These are phyloP conservation scores for Arachnomyces sp. DNA, from an alignment of 2,329 filamentous ascomycete genomes.

Conservation along the genomic window DNA sequence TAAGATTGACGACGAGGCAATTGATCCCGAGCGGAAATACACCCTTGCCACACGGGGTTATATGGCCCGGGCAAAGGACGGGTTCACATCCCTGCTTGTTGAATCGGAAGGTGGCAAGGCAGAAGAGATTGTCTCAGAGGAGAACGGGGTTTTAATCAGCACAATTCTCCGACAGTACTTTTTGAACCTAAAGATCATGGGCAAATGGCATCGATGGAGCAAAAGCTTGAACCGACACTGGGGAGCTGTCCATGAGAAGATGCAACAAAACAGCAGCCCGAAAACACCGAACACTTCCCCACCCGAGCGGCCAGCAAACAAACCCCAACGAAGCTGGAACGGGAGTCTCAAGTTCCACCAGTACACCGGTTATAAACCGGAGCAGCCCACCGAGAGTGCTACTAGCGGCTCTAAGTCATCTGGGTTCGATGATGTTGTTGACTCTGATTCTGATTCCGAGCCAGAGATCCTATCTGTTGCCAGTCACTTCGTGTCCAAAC, in stretches of 20 bases:
- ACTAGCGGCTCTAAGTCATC: not conserved
- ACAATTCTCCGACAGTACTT: slow-evolving; percentile 87
- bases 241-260: slow-evolving; percentile 53
- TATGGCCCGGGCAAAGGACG: slow-evolving; percentile 83
- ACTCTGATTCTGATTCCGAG: slow-evolving; percentile 36
- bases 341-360: slow-evolving; percentile 6
- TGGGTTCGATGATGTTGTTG: slow-evolving; percentile 18
- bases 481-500: slow-evolving; percentile 31
- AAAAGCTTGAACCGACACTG: slow-evolving; percentile 57
- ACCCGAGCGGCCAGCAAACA: slow-evolving; percentile 17
- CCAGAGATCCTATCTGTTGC: slow-evolving; percentile 31
- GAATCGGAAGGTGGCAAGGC: slow-evolving; percentile 66
- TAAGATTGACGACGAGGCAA: slow-evolving; percentile 51
- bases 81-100: slow-evolving; percentile 68
- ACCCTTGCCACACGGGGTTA: slow-evolving; percentile 73
- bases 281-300: slow-evolving; percentile 32
- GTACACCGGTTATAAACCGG: slow-evolving; percentile 12
- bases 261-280: slow-evolving; percentile 47
- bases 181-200: slow-evolving; percentile 71
- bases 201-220: slow-evolving; percentile 68
- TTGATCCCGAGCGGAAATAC: slow-evolving; percentile 59
- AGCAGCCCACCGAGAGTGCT: slow-evolving; percentile 1
- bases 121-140: slow-evolving; percentile 72
- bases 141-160: slow-evolving; percentile 78
- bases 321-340: slow-evolving; percentile 12